These are phyloP conservation scores for Dioscorea cayenensis DNA, from an alignment of 116 monocot species.

Conservation along the genomic window DNA sequence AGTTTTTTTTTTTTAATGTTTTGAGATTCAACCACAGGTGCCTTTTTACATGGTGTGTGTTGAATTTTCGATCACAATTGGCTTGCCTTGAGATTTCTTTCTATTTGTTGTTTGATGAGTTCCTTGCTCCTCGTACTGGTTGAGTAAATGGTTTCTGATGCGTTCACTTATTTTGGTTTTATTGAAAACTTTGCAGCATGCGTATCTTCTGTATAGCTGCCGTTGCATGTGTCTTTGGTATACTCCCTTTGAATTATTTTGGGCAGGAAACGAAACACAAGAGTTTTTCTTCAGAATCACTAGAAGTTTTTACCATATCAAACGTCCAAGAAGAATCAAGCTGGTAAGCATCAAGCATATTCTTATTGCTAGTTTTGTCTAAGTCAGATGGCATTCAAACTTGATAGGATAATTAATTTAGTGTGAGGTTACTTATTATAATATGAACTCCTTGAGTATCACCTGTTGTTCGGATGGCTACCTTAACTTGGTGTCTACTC, in stretches of 20 bases:
- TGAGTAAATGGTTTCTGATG: not conserved
- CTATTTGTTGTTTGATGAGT: too few species aligned
- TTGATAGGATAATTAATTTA: not conserved
- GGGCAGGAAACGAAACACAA: constrained; percentile 51
- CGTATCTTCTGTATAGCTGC: constrained; percentile 73
- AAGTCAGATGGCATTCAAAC: too few species aligned
- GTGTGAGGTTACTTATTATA: not conserved
- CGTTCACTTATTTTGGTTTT: not conserved
- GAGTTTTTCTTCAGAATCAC: constrained; percentile 41
- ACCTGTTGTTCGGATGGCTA: not conserved
- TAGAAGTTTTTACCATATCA: constrained; percentile 74
- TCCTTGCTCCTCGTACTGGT: too few species aligned
- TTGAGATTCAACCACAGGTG: too few species aligned
- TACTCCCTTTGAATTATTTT: constrained; percentile 75
- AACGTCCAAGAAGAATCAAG: constrained; percentile 64
- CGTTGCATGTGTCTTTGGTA: constrained; percentile 52
- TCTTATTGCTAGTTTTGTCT: not conserved
- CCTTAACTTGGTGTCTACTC: not conserved
- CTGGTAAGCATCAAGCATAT: constrained; percentile 38
- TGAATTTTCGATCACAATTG: too few species aligned
- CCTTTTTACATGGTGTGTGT: too few species aligned
- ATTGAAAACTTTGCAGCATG: constrained; percentile 40
- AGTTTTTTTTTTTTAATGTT: too few species aligned
- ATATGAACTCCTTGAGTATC: not conserved
- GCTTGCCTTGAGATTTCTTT: too few species aligned